Evolutionary conservation across 1,284 basidiomycete species (phyloP).

Genomic region (Mycena sp.): DNA sequence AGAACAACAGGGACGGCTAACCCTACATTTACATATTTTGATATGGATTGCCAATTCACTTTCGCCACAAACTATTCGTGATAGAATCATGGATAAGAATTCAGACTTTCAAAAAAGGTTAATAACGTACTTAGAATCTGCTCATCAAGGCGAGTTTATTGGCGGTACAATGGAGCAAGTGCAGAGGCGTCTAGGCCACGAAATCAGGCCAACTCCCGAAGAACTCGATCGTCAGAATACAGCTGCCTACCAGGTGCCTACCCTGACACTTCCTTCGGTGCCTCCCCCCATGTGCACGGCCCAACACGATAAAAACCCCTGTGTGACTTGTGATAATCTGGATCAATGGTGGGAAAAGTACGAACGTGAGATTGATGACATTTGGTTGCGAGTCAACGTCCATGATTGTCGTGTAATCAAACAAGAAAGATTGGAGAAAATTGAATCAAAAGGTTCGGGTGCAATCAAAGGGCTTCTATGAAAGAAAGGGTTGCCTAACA

Average conservation of each 20-base stretch:
- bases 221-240: not conserved
- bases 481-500: not conserved
- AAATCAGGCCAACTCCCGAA: not conserved
- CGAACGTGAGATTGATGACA: constrained; percentile 14
- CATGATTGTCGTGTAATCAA: not conserved
- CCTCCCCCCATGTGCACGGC: no score
- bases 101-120: constrained; percentile 9
- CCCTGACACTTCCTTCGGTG: no score
- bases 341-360: constrained; percentile 8
- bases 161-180: not conserved
- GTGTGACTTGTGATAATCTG: no score
- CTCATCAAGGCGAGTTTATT: constrained; percentile 21
- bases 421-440: constrained; percentile 10
- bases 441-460: not conserved
- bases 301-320: no score
- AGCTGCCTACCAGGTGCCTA: no score
- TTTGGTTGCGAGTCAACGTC: constrained; percentile 14
- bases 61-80: constrained; percentile 23
- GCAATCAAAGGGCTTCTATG: not conserved
- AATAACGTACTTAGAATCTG: constrained; percentile 15
- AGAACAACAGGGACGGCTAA: not conserved
- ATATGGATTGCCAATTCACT: not conserved
- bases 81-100: not conserved
- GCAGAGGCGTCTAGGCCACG: not conserved
- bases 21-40: not conserved